Evolutionary conservation across 2,329 filamentous ascomycete genomes (phyloP).

Genomic region (Monosporascus cannonballus): DNA sequence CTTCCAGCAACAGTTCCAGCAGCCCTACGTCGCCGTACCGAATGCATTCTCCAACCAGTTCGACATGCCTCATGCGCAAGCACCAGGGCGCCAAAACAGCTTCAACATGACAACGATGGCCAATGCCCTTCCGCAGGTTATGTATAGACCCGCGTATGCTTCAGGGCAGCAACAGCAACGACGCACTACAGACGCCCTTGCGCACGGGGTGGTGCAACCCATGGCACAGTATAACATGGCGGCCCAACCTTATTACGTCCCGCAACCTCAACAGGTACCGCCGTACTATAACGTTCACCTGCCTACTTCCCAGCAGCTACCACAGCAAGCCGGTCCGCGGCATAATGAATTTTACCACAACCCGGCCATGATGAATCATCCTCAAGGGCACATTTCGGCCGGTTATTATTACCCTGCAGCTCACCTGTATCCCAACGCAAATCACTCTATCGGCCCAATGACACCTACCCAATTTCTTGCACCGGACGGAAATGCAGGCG

Average conservation of each 20-base stretch:
- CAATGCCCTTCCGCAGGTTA: conserved; percentile 35
- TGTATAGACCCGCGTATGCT: conserved; percentile 34
- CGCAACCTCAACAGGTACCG: conserved; percentile 36
- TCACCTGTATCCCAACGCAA: conserved; percentile 30
- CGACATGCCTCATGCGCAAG: conserved; percentile 32
- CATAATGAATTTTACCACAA: conserved; percentile 38
- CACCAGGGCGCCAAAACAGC: conserved; percentile 23
- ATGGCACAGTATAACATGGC: conserved; percentile 30
- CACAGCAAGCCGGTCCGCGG: conserved; percentile 24
- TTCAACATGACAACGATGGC: conserved; percentile 44
- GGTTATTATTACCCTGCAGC: conserved; percentile 40
- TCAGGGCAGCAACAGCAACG: conserved; percentile 27
- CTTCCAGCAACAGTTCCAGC: conserved; percentile 25
- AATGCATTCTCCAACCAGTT: conserved; percentile 37
- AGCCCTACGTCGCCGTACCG: conserved; percentile 27
- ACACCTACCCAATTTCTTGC: conserved; percentile 27
- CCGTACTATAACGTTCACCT: conserved; percentile 38
- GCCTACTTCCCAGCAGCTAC: conserved; percentile 29
- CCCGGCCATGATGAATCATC: conserved; percentile 35
- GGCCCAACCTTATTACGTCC: conserved; percentile 41
- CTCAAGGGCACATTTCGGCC: conserved; percentile 28
- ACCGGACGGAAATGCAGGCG: conserved; percentile 20
- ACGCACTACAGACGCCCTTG: conserved; percentile 24
- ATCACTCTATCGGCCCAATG: conserved; percentile 25
- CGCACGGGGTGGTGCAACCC: conserved; percentile 33